These are phyloP conservation scores for Nothophoma quercina DNA, from an alignment of 2,329 filamentous ascomycete species.

Conservation along the genomic window DNA sequence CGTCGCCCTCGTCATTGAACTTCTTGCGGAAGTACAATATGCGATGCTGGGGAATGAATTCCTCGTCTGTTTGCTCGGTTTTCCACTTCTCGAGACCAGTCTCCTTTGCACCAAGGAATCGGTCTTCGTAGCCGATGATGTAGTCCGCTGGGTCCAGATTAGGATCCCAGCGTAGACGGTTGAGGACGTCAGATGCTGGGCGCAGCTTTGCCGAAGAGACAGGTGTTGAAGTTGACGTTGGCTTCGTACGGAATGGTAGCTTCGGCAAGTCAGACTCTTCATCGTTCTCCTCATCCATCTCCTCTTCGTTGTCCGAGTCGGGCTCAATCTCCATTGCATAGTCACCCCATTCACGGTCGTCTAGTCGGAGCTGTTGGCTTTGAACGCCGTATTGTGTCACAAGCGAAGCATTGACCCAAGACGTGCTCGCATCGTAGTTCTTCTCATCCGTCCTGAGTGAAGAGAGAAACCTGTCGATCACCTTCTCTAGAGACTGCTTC, in stretches of 20 bases:
- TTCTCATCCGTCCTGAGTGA: conserved; percentile 44
- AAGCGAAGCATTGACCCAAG: conserved; percentile 47
- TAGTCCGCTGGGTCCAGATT: conserved; percentile 55
- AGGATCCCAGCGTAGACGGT: conserved; percentile 60
- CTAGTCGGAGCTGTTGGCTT: conserved; percentile 50
- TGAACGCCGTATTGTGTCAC: conserved; percentile 47
- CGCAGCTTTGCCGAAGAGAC: conserved; percentile 42
- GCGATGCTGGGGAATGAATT: conserved; percentile 64
- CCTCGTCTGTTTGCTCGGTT: conserved; percentile 61
- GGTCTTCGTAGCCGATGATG: conserved; percentile 62
- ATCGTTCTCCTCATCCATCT: conserved; percentile 27
- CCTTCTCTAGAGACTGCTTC: conserved; percentile 53
- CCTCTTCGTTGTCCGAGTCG: conserved; percentile 47
- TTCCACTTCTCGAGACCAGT: conserved; percentile 60
- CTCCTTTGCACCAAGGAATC: conserved; percentile 60
- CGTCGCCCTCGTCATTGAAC: conserved; percentile 28
- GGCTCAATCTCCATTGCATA: conserved; percentile 55
- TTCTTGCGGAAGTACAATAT: conserved; percentile 59
- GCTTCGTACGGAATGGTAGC: conserved; percentile 27
- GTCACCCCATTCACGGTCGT: conserved; percentile 60
- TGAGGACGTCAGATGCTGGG: conserved; percentile 55
- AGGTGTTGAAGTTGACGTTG: conserved; percentile 24
- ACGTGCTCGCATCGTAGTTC: conserved; percentile 45
- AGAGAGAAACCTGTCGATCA: conserved; percentile 46
- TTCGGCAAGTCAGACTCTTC: conserved; percentile 20